Evolutionary conservation across 2,329 filamentous ascomycete genomes (phyloP).

Genomic region (Pseudogymnoascus sp.): DNA sequence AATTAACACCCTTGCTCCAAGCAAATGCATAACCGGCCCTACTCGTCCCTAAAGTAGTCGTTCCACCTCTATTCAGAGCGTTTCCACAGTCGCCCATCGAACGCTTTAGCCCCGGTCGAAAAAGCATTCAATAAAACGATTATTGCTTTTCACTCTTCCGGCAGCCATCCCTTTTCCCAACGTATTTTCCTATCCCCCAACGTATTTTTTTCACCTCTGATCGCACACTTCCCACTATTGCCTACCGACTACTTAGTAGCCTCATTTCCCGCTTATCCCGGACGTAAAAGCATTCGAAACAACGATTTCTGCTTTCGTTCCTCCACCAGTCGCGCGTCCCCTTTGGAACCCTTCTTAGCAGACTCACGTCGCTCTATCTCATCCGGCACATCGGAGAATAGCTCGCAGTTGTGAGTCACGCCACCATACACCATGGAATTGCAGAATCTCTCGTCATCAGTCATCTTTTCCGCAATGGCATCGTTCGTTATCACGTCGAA

Average conservation of each 20-base stretch:
- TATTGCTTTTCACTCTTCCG: background rate
- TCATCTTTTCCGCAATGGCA: background rate
- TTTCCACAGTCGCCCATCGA: background rate
- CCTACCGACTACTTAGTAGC: background rate
- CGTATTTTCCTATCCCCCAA: background rate
- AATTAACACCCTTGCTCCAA: background rate
- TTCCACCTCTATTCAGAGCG: background rate
- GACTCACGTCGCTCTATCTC: background rate
- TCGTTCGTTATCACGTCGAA: background rate
- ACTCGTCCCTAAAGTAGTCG: background rate
- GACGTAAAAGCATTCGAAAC: constrained; percentile 1
- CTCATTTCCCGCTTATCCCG: background rate
- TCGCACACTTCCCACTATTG: background rate
- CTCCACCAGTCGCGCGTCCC: background rate
- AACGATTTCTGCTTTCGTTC: background rate
- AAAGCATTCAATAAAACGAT: background rate
- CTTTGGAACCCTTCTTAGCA: background rate
- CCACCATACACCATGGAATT: background rate
- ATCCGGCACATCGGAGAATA: background rate
- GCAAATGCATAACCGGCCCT: background rate
- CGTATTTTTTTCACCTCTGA: background rate
- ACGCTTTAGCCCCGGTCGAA: background rate
- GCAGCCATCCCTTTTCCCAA: background rate
- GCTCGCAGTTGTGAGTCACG: background rate
- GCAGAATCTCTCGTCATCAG: background rate